phyloP scores from a whole-genome alignment of 1,284 basidiomycete genomes.

The Ceratobasidium sp. region DNA sequence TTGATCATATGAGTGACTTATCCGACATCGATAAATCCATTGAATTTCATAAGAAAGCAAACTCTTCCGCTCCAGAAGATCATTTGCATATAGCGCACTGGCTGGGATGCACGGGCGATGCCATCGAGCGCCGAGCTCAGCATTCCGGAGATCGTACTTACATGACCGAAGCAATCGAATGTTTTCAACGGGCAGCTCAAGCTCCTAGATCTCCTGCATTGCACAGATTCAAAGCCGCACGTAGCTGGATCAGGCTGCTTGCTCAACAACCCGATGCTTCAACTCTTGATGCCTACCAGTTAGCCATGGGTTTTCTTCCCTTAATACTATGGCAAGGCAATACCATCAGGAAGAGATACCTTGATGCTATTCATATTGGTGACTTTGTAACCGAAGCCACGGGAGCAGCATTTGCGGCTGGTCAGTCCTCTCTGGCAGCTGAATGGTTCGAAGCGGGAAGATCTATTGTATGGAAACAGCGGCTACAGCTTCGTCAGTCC shows the following conservation, averaged over 20 bases:
- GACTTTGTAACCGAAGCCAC: conserved; percentile 1
- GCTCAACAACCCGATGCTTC: not conserved
- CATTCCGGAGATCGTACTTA: not conserved
- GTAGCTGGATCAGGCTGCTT: not conserved
- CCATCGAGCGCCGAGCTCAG: not conserved
- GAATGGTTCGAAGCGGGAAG: conserved; percentile 20
- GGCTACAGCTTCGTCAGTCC: not conserved
- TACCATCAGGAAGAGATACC: not conserved
- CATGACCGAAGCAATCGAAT: not conserved
- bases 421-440: not conserved
- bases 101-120: not conserved
- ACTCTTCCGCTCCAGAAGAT: not conserved
- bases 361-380: not conserved
- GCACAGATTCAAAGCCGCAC: not conserved
- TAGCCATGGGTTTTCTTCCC: conserved; percentile 3
- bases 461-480: conserved; percentile 16
- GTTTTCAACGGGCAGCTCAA: not conserved
- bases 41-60: not conserved
- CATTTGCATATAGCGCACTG: not conserved
- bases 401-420: not conserved
- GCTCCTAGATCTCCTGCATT: not conserved
- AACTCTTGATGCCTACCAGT: not conserved
- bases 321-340: not conserved
- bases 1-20: not conserved
- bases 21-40: conserved; percentile 10